Conservation (phyloP, 371 early-diverging fungal genomes). For the Mucor ambiguus region DNA sequence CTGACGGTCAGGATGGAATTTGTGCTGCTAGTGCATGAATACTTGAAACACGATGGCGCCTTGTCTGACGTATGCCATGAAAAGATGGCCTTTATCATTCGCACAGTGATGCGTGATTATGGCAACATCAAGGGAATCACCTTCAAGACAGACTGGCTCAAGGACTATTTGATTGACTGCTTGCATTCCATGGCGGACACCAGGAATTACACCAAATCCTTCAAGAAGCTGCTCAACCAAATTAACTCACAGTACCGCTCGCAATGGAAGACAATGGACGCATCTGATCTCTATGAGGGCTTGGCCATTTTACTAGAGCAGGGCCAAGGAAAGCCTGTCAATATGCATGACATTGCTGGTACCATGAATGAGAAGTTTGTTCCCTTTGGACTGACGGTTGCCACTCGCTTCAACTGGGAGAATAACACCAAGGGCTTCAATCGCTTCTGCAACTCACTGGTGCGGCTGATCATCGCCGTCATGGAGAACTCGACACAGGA, state of each 20-base stretch:
- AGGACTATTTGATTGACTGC: constrained; percentile 50
- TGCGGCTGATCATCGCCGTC: constrained; percentile 58
- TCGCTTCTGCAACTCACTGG: constrained; percentile 53
- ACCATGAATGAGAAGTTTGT: constrained; percentile 55
- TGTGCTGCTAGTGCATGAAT: constrained; percentile 52
- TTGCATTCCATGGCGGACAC: constrained; percentile 39
- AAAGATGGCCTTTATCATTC: constrained; percentile 56
- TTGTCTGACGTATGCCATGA: constrained; percentile 55
- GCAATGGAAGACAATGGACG: constrained; percentile 58
- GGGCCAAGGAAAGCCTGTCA: constrained; percentile 45
- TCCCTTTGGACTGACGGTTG: constrained; percentile 44
- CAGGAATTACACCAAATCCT: constrained; percentile 45
- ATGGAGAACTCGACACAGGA: constrained; percentile 58
- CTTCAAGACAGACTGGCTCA: constrained; percentile 59
- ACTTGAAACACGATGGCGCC: constrained; percentile 50
- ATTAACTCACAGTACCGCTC: constrained; percentile 47
- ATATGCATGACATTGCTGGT: constrained; percentile 45
- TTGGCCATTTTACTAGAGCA: constrained; percentile 47
- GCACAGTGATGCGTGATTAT: constrained; percentile 57
- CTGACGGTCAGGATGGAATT: constrained; percentile 63
- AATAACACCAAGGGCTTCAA: constrained; percentile 29
- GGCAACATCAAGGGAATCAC: constrained; percentile 41
- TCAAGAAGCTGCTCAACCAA: constrained; percentile 45
- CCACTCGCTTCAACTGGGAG: constrained; percentile 50
- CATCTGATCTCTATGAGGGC: constrained; percentile 55